Percentiles rank a stretch among this genome's conserved stretches.
Evolutionary conservation across 768 basidiomycete species (phyloP).

Genomic region (Galerina sulciceps): DNA sequence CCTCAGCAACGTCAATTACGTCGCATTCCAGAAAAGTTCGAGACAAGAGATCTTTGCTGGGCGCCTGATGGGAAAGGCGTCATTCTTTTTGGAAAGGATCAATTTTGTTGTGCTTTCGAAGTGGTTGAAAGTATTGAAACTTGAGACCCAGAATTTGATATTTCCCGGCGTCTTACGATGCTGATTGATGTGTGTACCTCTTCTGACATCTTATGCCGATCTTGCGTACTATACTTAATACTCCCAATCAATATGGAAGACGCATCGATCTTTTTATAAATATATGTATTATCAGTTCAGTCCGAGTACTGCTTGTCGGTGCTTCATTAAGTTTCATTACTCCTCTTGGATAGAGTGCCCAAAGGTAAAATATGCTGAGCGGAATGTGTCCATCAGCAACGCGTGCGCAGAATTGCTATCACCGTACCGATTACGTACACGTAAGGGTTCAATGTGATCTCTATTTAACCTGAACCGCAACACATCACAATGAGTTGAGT

Average conservation of each 20-base stretch:
- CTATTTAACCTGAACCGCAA: constrained; percentile 7
- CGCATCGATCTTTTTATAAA: background rate
- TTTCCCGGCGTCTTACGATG: too few relatives aligned
- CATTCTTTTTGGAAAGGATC: constrained; percentile 72
- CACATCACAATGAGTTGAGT: background rate
- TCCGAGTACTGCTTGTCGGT: too few relatives aligned
- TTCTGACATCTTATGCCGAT: too few relatives aligned
- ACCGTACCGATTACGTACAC: constrained; percentile 2
- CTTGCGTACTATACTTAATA: background rate
- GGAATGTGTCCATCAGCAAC: constrained; percentile 3
- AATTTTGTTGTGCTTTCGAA: constrained; percentile 88
- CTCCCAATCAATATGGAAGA: background rate
- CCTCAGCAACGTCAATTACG: background rate
- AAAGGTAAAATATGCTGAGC: background rate
- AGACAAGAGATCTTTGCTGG: constrained; percentile 73
- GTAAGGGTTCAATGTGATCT: background rate
- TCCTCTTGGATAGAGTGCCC: background rate
- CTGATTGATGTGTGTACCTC: too few relatives aligned
- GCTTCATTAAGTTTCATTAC: too few relatives aligned
- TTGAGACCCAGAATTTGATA: too few relatives aligned
- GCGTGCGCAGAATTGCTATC: background rate
- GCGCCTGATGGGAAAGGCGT: constrained; percentile 87
- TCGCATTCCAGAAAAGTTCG: constrained; percentile 61
- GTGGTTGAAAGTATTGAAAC: constrained; percentile 50
- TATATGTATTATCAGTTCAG: too few relatives aligned